A percentile compares a stretch with the other conserved stretches of the same genome.
These are phyloP conservation scores for Thecaphora thlaspeos DNA, from an alignment of 1,284 basidiomycete genomes.

Conservation along the genomic window DNA sequence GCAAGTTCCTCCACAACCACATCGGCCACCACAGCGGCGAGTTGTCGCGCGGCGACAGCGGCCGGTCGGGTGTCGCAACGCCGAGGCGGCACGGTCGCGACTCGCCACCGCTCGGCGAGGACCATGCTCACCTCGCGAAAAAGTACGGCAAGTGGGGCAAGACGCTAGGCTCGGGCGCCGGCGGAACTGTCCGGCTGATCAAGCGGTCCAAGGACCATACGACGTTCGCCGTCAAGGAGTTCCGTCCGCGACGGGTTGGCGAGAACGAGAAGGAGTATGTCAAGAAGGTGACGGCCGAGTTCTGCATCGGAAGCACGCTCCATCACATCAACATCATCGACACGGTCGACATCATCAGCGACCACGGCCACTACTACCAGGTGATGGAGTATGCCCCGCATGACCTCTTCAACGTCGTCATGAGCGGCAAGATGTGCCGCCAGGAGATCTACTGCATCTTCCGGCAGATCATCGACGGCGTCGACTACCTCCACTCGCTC, in stretches of 20 bases:
- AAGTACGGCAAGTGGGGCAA: conserved; percentile 99
- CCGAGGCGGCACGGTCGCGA: conserved; percentile 51
- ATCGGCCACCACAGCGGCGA: conserved; percentile 51
- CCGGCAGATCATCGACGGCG: conserved; percentile 95
- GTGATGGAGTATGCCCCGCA: conserved; percentile 97
- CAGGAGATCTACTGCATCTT: conserved; percentile 99
- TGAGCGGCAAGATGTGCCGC: conserved; percentile 97
- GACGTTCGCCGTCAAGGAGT: conserved; percentile 96
- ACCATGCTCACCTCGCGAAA: conserved; percentile 85
- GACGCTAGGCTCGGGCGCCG: conserved; percentile 90
- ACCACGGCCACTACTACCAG: conserved; percentile 86
- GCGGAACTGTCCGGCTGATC: conserved; percentile 94
- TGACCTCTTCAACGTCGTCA: conserved; percentile 98
- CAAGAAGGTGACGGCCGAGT: conserved; percentile 98
- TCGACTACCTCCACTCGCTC: conserved; percentile 95
- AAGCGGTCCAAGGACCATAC: conserved; percentile 67
- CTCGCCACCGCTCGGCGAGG: conserved; percentile 58
- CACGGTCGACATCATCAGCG: conserved; percentile 96
- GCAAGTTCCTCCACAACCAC: conserved; percentile 50
- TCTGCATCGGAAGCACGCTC: conserved; percentile 87
- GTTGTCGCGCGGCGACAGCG: conserved; percentile 25
- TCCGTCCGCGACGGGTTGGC: conserved; percentile 79
- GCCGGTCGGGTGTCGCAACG: conserved; percentile 35
- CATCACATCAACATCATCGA: conserved; percentile 91
- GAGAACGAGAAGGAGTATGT: conserved; percentile 96